phyloP scores from a whole-genome alignment of 129 eudicot genomes.

The Chrysanthemum seticuspe region DNA sequence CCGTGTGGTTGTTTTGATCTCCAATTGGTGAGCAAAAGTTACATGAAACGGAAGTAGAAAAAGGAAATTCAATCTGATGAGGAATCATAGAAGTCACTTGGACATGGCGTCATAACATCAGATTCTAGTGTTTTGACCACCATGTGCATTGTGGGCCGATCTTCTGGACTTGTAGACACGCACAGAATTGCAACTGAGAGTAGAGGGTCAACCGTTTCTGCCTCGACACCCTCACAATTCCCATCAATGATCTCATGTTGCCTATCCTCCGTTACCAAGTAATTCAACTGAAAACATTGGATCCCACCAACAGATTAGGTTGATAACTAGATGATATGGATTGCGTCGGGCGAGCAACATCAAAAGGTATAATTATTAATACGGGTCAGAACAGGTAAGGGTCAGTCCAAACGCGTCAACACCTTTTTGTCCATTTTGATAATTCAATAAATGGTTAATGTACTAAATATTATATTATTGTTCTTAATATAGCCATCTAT shows the following conservation, averaged over 20 bases:
- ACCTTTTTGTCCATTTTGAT: background rate
- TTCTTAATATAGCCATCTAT: background rate
- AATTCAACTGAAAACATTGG: constrained; percentile 63
- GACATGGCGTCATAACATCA: constrained; percentile 97
- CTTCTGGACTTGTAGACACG: constrained; percentile 85
- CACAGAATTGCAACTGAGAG: constrained; percentile 83
- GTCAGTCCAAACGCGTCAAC: background rate
- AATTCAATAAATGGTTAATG: background rate
- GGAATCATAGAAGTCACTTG: constrained; percentile 96
- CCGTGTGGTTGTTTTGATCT: constrained; percentile 23
- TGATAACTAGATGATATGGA: background rate
- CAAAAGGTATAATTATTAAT: background rate
- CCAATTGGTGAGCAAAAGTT: constrained; percentile 20
- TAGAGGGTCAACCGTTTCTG: constrained; percentile 71
- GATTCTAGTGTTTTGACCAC: constrained; percentile 90
- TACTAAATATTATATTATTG: background rate
- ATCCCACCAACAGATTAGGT: constrained; percentile 10
- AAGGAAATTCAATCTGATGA: constrained; percentile 54
- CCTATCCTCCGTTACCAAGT: constrained; percentile 72
- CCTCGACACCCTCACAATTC: constrained; percentile 77
- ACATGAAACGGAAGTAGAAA: constrained; percentile 27
- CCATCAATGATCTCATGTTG: constrained; percentile 81
- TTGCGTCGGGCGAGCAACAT: background rate
- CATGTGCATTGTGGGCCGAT: constrained; percentile 95
- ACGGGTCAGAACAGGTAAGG: background rate